Conservation (phyloP, 1,139 yeast genomes). For the Hansenula sp. region DNA sequence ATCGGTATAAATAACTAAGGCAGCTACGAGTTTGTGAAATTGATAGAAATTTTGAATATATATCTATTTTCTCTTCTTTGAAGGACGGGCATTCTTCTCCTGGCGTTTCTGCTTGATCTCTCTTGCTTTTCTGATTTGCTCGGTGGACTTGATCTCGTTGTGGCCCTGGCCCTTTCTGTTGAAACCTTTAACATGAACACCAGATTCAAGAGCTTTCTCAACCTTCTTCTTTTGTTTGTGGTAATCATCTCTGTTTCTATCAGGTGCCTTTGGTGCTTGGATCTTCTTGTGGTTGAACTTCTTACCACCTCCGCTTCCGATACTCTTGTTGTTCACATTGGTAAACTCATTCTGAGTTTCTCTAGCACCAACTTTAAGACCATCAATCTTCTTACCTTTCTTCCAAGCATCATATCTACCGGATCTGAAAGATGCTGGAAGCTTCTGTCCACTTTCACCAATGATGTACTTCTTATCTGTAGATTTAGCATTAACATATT, state of each 20-base stretch:
- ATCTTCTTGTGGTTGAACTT: slow-evolving; percentile 69
- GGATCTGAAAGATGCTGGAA: slow-evolving; percentile 88
- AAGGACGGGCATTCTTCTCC: slow-evolving; percentile 88
- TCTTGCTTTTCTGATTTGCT: slow-evolving; percentile 78
- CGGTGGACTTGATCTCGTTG: slow-evolving; percentile 64
- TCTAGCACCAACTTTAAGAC: slow-evolving; percentile 50
- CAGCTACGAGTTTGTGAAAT: too few species aligned
- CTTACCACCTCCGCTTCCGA: slow-evolving; percentile 30
- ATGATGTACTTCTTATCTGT: slow-evolving; percentile 82
- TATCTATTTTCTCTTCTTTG: slow-evolving; percentile 32
- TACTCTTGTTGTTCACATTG: slow-evolving; percentile 14
- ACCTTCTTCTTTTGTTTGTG: slow-evolving; percentile 80
- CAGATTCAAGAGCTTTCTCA: slow-evolving; percentile 73
- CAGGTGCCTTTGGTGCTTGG: slow-evolving; percentile 86
- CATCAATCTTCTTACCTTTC: slow-evolving; percentile 56
- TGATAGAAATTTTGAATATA: too few species aligned
- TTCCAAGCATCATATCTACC: slow-evolving; percentile 95
- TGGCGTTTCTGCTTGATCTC: slow-evolving; percentile 61
- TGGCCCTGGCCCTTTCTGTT: slow-evolving; percentile 35
- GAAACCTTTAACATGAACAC: slow-evolving; percentile 71
- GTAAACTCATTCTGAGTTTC: slow-evolving; percentile 33
- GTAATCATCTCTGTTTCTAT: slow-evolving; percentile 83
- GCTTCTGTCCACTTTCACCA: slow-evolving; percentile 90
- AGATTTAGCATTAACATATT: slow-evolving; percentile 77
- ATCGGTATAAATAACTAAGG: too few species aligned